Percentiles rank a stretch among this genome's conserved stretches.
phyloP scores from a whole-genome alignment of 352 stramenopile species.

The Phytophthora rubi region DNA sequence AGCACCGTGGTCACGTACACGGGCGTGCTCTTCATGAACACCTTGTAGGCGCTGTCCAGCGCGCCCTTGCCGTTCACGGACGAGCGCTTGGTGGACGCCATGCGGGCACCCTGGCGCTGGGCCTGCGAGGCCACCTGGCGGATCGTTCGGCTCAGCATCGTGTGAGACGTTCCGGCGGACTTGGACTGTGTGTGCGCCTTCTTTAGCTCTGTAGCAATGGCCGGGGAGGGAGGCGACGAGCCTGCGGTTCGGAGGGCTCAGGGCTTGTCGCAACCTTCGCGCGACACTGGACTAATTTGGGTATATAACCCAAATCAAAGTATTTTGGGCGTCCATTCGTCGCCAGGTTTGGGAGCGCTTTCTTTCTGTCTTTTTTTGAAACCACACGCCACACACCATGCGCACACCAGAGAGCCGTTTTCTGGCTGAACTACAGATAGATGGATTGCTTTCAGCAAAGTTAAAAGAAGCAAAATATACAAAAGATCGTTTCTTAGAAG shows the following conservation, averaged over 20 bases:
- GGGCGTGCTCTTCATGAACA: constrained; percentile 85
- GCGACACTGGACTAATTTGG: constrained; percentile 9
- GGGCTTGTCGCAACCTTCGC: constrained; percentile 16
- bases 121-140: constrained; percentile 48
- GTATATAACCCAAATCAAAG: too few species aligned
- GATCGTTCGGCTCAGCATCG: constrained; percentile 67
- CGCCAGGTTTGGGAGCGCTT: too few species aligned
- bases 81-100: constrained; percentile 70
- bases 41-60: constrained; percentile 69
- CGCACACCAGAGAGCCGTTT: constrained; percentile 1
- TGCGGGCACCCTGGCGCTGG: constrained; percentile 50
- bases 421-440: not conserved
- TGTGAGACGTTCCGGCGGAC: constrained; percentile 12
- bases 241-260: constrained; percentile 31
- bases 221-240: constrained; percentile 6
- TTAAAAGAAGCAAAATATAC: not conserved
- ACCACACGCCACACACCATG: not conserved
- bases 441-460: not conserved
- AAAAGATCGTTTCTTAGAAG: not conserved
- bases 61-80: constrained; percentile 80
- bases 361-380: not conserved
- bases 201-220: constrained; percentile 35
- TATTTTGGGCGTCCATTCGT: too few species aligned
- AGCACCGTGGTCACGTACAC: constrained; percentile 85
- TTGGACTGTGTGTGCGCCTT: constrained; percentile 22